phyloP scores from a whole-genome alignment of 306 rosid genomes.

The Elaeagnus macrophylla region DNA sequence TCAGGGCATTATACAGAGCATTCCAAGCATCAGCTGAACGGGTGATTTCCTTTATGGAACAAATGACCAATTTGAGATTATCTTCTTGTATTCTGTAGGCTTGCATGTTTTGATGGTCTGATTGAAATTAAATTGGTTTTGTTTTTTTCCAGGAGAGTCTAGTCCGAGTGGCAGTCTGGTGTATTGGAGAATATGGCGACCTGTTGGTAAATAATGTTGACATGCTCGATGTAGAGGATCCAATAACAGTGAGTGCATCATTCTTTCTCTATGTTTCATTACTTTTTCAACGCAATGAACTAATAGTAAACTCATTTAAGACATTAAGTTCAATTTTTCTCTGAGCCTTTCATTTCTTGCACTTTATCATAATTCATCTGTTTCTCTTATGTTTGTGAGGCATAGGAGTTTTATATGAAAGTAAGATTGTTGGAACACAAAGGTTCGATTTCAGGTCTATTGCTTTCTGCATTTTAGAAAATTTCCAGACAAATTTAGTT shows the following conservation, averaged over 20 bases:
- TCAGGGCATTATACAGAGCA: constrained; percentile 78
- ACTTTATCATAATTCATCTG: too few species aligned
- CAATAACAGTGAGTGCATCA: constrained; percentile 59
- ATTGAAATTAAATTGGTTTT: too few species aligned
- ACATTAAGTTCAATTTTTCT: too few species aligned
- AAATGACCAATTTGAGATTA: constrained; percentile 17
- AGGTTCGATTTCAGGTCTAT: not conserved
- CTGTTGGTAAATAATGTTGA: constrained; percentile 72
- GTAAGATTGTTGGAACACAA: not conserved
- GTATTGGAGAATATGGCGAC: constrained; percentile 96
- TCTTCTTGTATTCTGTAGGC: constrained; percentile 2
- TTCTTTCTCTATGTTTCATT: constrained; percentile 2
- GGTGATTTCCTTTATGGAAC: constrained; percentile 37
- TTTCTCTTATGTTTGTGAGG: too few species aligned
- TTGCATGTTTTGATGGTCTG: not conserved
- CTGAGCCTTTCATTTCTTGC: too few species aligned
- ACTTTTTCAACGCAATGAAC: too few species aligned
- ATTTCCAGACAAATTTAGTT: not conserved
- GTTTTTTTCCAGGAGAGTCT: constrained; percentile 75
- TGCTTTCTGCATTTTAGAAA: not conserved
- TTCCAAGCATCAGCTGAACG: constrained; percentile 70
- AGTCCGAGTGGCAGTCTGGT: constrained; percentile 97
- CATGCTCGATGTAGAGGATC: constrained; percentile 84
- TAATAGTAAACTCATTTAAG: too few species aligned
- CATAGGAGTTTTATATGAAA: not conserved